Evolutionary conservation across 2,329 filamentous ascomycete species (phyloP), one percentile per base, ranked within the genome.

Genomic region (Phialophora macrospora): DNA sequence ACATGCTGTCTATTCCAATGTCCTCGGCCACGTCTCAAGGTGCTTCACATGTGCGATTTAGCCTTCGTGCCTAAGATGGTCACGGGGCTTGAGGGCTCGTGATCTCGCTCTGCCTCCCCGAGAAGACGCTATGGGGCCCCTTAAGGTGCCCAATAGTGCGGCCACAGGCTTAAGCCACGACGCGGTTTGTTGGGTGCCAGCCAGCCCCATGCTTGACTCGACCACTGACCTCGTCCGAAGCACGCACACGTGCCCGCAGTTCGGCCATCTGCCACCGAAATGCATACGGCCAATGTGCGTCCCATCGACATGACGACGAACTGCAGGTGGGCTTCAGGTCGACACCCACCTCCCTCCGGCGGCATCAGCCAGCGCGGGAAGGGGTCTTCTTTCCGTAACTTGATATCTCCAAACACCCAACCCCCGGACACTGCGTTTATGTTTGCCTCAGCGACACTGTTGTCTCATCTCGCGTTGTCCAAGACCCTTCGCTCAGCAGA

Each of bases 271-370:
- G n/a, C 32, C 24, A 55, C 62, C 62, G 62, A 64, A 22, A 26
- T 64, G 62, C 62, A 64, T 58, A 20, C 48, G 46, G 51, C 46
- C n/a, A 28, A 8, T 9, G 44, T 28, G 41, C 56, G 38, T 24
- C n/a, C 60, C 32, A 54, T 46, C 28, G 54, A 60, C 32, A 60
- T 60, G 58, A 60, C 58, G 58, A 60, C 28, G 58, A 44, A n/a
- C 22, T 60, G 58, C 58, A 59, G 58, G 11, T 22, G 8, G 30
- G 22, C 24, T 60, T 30, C 22, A 55, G 24, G 24, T 34, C 48
- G 44, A 51, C 58, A 26, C 52, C 58, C 58, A 54, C 24, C 46
- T 51, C 58, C 22, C 58, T 60, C 58, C 58, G 12, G 30, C 46
- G 30, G 26, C 58, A 52, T 60, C 58, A 54, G 58, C 58, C 58